Evolutionary conservation across 768 basidiomycete genomes (phyloP).

Genomic region (Rossbeevera mucosa): DNA sequence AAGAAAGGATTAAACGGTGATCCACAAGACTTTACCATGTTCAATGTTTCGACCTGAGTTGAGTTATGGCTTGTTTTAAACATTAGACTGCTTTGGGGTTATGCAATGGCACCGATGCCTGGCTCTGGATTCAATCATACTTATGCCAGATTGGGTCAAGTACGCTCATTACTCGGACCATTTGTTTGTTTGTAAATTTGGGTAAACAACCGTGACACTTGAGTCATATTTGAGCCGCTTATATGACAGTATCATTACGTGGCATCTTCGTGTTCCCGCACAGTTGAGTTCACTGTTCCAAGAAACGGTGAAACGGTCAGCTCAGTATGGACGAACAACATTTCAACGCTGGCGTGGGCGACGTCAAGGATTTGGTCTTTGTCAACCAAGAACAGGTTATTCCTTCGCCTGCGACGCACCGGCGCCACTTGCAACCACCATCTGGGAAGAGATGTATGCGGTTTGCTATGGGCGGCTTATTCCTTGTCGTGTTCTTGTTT

Average conservation of each 20-base stretch:
- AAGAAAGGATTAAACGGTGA: not conserved
- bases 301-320: not conserved
- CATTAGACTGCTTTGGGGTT: too few species aligned
- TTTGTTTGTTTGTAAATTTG: too few species aligned
- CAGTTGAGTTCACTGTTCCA: not conserved
- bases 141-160: too few species aligned
- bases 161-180: too few species aligned
- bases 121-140: too few species aligned
- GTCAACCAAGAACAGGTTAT: conserved; percentile 3
- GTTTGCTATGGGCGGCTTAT: conserved; percentile 1
- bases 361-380: conserved; percentile 1
- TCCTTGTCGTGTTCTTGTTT: conserved; percentile 12
- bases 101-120: too few species aligned
- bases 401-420: conserved; percentile 18
- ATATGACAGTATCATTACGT: too few species aligned
- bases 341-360: not conserved
- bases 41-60: not conserved
- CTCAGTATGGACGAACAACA: conserved; percentile 21
- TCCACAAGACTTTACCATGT: not conserved
- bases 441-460: conserved; percentile 13
- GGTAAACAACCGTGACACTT: too few species aligned
- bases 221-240: too few species aligned
- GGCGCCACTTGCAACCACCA: not conserved
- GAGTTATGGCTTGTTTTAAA: too few species aligned
- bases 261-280: too few species aligned